Evolutionary conservation across 169 alveolate species (phyloP), one percentile per base, ranked within the genome.

Genomic region (Plasmodium vivax): DNA sequence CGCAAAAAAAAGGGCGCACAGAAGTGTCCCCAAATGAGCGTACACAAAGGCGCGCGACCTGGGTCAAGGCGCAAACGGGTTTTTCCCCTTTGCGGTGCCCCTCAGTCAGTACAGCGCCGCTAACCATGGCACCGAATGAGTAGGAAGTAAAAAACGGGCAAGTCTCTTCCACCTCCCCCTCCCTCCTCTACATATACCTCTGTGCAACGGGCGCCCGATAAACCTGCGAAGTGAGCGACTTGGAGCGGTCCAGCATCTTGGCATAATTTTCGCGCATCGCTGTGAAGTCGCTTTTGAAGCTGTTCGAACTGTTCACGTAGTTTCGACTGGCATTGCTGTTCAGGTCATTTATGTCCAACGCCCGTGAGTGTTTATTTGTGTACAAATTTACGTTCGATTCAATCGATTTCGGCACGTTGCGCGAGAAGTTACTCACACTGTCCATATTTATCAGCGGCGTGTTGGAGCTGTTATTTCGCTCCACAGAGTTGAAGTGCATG

Each of bases 281-380:
- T 2, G 93, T 85, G 38, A 45, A 56, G 19, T 85, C 93, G 30
- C 93, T 85, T 75, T 75, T 85, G 62, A 85, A 75, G 83, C 93
- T 85, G 45, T 85, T 85, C 9, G 93, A 85, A 85, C 93, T 85
- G 36, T 85, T 85, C 41, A 85, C 85, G 27, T 85, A 45, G 27
- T 85, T 85, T 56, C 93, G 75, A 75, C 87, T 85, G 68, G 93
- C 54, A 85, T 85, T 85, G 19, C 93, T 85, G 32, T 85, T 85
- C 27, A 85, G 71, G 71, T 85, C 93, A 12, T 85, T 85, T 85
- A 85, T 85, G 58, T 85, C 93, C 80, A 85, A 68, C 27, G 93
- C 93, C 45, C 93, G 75, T 12, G 93, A 85, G 81, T 85, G 80
- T 73, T 74, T 85, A 71, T 75, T 85, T 45, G 93, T 85, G 32